phyloP scores from a whole-genome alignment of 768 basidiomycete species.

The Xanthoconium stramineum region DNA sequence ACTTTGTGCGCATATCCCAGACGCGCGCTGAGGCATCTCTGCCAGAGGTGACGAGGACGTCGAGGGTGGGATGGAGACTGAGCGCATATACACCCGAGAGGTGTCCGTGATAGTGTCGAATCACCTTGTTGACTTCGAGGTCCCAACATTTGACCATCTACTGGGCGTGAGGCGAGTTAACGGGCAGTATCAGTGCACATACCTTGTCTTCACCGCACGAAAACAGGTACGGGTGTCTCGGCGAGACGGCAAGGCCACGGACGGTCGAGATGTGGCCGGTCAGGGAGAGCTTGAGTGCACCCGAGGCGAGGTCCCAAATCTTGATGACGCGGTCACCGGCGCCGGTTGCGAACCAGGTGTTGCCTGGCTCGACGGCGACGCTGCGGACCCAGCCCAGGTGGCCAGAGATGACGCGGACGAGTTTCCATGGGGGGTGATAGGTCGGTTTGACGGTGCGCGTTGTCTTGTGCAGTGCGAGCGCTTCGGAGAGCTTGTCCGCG shows the following conservation, averaged over 20 bases:
- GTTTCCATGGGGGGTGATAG: slow-evolving; percentile 96
- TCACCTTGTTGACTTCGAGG: slow-evolving; percentile 97
- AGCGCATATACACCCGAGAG: slow-evolving; percentile 96
- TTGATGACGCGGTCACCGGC: slow-evolving; percentile 98
- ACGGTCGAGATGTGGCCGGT: slow-evolving; percentile 99
- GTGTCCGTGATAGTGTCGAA: slow-evolving; percentile 97
- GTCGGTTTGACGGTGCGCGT: slow-evolving; percentile 92
- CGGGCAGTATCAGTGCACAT: slow-evolving; percentile 12
- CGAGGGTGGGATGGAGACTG: slow-evolving; percentile 91
- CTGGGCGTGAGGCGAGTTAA: neutral
- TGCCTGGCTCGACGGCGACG: slow-evolving; percentile 95
- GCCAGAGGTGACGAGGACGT: slow-evolving; percentile 91
- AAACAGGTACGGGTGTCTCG: slow-evolving; percentile 94
- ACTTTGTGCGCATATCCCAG: slow-evolving; percentile 99
- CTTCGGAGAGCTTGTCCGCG: slow-evolving; percentile 71
- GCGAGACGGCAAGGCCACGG: slow-evolving; percentile 87
- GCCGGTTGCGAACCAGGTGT: slow-evolving; percentile 98
- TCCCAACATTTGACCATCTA: slow-evolving; percentile 99
- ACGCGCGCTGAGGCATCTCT: slow-evolving; percentile 96
- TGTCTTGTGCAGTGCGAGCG: slow-evolving; percentile 89
- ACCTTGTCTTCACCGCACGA: slow-evolving; percentile 99
- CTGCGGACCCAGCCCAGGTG: slow-evolving; percentile 98
- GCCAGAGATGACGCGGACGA: slow-evolving; percentile 93
- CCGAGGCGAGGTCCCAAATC: slow-evolving; percentile 97
- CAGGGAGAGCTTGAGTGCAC: slow-evolving; percentile 94